These are phyloP conservation scores for Boletus coccyginus DNA, from an alignment of 768 basidiomycete species.

Conservation along the genomic window DNA sequence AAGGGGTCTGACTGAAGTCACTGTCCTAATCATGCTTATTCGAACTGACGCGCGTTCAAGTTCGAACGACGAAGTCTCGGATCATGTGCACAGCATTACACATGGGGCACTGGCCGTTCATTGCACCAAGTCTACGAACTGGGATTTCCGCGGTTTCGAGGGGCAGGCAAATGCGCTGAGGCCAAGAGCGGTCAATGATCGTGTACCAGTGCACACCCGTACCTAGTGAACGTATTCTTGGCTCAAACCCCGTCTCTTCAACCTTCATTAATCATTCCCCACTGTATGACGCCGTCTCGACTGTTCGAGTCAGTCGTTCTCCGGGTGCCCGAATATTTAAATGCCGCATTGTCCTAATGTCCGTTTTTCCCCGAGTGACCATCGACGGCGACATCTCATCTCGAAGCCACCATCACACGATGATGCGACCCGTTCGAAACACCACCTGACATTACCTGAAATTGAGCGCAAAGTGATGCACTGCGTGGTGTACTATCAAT, in stretches of 20 bases:
- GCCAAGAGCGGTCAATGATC: not conserved
- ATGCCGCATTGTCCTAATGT: not conserved
- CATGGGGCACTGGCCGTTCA: not conserved
- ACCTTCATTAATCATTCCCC: not conserved
- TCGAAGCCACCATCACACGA: no score
- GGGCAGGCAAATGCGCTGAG: not conserved
- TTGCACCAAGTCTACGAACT: not conserved
- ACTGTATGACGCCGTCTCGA: not conserved
- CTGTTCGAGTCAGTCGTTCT: not conserved
- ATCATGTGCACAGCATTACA: not conserved
- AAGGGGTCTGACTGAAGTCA: not conserved
- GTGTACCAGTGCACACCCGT: not conserved
- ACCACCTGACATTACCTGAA: not conserved
- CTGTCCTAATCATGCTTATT: not conserved
- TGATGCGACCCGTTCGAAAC: no score
- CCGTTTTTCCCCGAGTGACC: not conserved
- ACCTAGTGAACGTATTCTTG: not conserved
- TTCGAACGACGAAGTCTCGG: not conserved
- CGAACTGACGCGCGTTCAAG: not conserved
- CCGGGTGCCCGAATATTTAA: no score
- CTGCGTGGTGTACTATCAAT: not conserved
- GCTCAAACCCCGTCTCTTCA: not conserved
- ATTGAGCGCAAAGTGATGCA: not conserved
- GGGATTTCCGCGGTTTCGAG: not conserved
- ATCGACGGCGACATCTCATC: no score